Evolutionary conservation across 495 filamentous ascomycete species (phyloP).

Genomic region (Annulohypoxylon moriforme): DNA sequence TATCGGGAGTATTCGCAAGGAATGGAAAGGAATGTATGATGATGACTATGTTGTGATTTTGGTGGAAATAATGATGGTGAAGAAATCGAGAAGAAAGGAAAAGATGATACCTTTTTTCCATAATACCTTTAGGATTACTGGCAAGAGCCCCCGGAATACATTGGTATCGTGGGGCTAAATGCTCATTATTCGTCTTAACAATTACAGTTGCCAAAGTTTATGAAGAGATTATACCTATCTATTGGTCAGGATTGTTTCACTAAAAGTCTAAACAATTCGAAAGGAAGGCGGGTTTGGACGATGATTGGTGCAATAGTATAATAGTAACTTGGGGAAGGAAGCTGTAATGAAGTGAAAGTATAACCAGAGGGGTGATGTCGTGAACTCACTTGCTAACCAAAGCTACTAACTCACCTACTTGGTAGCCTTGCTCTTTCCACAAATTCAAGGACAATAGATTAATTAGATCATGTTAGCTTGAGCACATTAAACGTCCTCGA

Average conservation of each 20-base stretch:
- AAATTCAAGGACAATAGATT: neutral
- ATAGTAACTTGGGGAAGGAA: neutral
- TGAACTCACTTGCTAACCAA: neutral
- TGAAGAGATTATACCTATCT: too few relatives aligned
- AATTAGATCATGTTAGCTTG: neutral
- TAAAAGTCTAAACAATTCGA: neutral
- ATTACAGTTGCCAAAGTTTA: neutral
- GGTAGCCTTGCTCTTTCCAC: conserved; percentile 1
- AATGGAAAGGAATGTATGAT: conserved; percentile 16
- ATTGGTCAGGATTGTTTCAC: neutral
- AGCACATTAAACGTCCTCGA: neutral
- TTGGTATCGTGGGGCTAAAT: neutral
- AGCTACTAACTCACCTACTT: too few relatives aligned
- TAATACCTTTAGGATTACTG: neutral
- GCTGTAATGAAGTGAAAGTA: conserved; percentile 4
- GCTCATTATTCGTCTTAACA: neutral
- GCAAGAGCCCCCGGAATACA: neutral
- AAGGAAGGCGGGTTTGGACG: neutral
- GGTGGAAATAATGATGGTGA: conserved; percentile 21
- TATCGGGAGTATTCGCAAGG: neutral
- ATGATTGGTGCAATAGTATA: neutral
- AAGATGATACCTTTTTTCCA: neutral
- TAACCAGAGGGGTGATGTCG: neutral
- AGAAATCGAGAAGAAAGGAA: neutral
- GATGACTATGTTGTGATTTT: conserved; percentile 2